phyloP scores from a whole-genome alignment of 345 rosid genomes.

The Salix purpurea region DNA sequence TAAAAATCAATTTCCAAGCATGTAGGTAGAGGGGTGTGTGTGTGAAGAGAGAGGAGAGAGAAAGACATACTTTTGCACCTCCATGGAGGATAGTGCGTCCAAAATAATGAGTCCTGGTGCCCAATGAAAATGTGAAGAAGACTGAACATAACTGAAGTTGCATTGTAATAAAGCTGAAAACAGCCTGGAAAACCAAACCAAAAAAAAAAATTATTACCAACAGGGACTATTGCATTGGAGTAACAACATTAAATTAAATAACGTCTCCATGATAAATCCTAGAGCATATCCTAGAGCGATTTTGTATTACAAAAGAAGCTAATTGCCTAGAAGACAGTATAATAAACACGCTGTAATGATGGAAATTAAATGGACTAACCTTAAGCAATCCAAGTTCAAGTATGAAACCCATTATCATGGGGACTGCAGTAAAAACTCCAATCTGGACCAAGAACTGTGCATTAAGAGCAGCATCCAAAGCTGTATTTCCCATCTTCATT shows the following conservation, averaged over 20 bases:
- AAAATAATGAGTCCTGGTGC: slow-evolving; percentile 97
- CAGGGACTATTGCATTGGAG: neutral
- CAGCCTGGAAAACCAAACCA: slow-evolving; percentile 53
- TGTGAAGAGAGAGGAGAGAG: neutral
- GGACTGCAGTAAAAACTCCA: slow-evolving; percentile 95
- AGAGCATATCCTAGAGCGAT: neutral
- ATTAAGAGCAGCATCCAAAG: slow-evolving; percentile 86
- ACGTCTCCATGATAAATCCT: neutral
- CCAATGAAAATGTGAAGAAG: slow-evolving; percentile 96
- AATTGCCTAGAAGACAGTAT: neutral
- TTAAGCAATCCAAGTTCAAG: slow-evolving; percentile 86
- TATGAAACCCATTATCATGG: slow-evolving; percentile 98
- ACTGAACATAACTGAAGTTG: slow-evolving; percentile 95
- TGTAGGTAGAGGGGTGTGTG: neutral
- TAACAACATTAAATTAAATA: neutral
- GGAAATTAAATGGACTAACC: slow-evolving; percentile 44
- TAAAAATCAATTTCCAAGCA: slow-evolving; percentile 6
- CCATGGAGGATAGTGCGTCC: slow-evolving; percentile 99
- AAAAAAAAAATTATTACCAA: neutral
- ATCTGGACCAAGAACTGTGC: slow-evolving; percentile 97
- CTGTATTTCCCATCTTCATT: slow-evolving; percentile 60
- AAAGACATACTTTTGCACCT: slow-evolving; percentile 77
- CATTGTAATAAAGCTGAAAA: slow-evolving; percentile 93
- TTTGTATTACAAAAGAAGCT: neutral
- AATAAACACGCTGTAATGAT: neutral